Base-by-base conservation (phyloP, 116 monocot genomes). In the Dioscorea cayenensis region DNA sequence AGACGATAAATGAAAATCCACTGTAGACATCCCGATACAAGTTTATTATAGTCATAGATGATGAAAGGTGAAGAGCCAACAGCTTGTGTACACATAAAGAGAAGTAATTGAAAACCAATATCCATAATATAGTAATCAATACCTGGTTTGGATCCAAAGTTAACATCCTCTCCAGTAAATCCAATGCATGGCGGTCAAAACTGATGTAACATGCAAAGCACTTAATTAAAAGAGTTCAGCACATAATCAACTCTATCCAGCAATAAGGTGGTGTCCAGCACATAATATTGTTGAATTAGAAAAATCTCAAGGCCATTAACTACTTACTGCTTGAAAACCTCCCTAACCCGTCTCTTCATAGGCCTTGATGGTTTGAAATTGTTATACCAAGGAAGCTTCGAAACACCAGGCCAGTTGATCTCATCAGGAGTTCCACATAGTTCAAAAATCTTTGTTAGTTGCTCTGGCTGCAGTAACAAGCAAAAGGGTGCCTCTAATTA, bases 401-500 rank as follows among this genome's bases (percentile, higher is more conserved):
- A 77, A 69, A 97, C 93, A 71, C 90, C 93, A 36, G 97, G 97
- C 97, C 97, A 97, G 73, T 83, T 93, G 27, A 79, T 74, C 77
- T 97, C 97, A 84, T 97, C 97, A 0, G 97, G 93, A 28, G 97
- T 93, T 65, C 97, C 97, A 78, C 97, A 97, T 18, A 97, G 86
- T 66, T 97, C 97, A 71, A 86, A 93, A 50, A 97, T 97, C 70
- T 97, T 97, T 36, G 73, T 84, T 59, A 97, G 62, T 55, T 97
- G 97, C 70, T 97, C 97, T 61, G 84, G 87, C 97, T 97, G 85
- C 60, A 78, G 49, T 18, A 36, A 63, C 48, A 36, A 72, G 25
- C 71, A 32, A 32, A 32, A 32, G 32, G 32, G 4, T 4, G 32
- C 32, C 32, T 32, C 32, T 32, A 32, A 32, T 32, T 32, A 0